Base-by-base conservation (phyloP, 2,329 filamentous ascomycete genomes). In the Beauveria asiatica region DNA sequence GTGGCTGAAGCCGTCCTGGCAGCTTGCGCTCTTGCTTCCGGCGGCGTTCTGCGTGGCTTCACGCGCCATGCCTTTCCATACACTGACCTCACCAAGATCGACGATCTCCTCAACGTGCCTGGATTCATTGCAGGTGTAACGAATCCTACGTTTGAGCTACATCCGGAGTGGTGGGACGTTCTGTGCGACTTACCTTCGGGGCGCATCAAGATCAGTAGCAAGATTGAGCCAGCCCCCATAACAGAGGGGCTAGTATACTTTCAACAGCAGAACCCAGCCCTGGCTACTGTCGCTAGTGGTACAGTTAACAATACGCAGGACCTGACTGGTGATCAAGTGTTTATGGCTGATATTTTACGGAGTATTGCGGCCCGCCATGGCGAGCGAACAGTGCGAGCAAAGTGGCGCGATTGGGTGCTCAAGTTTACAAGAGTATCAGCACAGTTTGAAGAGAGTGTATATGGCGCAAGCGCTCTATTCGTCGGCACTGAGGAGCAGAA, bases 61-160 rank as follows among this genome's bases (percentile, higher is more conserved):
- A 96, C 93, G 9, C 84, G 94, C 19, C 91, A 97, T 74, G 94
- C 94, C 0, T 99, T 99, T 70, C 94, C 94, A 2, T 99, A 99
- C 70, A 99, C 94, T 1, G 94, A 99, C 75, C 80, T 99, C 48
- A 97, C 92, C 64, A 99, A 99, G 75, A 92, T 99, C 62, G 94
- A 99, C 66, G 94, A 97, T 70, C 82, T 99, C 11, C 81, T 99
- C 52, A 93, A 95, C 68, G 94, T 99, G 0, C 93, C 94, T 7
- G 94, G 94, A 2, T 99, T 99, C 74, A 96, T 99, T 67, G 94
- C 94, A 3, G 94, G 94, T 61, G 94, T 99, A 45, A 99, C 93
- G 1, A 99, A 99, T 70, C 94, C 94, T 6, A 93, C 92, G 0
- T 99, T 99, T 71, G 92, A 93, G 63, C 85, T 92, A 69, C 93